Percentiles rank a stretch among this genome's conserved stretches.
Conservation (phyloP, 345 rosid species). For the Dipteronia dyeriana region DNA sequence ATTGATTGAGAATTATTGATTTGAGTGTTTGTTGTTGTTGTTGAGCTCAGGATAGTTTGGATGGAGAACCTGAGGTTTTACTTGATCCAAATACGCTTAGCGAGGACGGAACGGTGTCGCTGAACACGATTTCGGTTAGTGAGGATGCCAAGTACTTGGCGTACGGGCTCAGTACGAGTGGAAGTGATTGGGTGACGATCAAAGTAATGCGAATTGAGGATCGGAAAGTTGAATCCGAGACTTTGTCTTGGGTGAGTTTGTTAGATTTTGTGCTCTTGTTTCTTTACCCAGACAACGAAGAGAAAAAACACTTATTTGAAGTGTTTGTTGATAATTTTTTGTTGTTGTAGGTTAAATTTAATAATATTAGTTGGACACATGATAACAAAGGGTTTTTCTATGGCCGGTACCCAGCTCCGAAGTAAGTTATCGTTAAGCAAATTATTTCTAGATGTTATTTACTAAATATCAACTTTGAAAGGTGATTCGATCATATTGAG, state of each 20-base stretch:
- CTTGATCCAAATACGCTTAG: slow-evolving; percentile 88
- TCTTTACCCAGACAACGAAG: not conserved
- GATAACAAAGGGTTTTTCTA: slow-evolving; percentile 89
- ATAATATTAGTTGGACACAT: slow-evolving; percentile 84
- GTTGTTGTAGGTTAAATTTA: slow-evolving; percentile 70
- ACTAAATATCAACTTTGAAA: not conserved
- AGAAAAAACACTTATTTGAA: not conserved
- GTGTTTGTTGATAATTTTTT: not conserved
- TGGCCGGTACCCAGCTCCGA: slow-evolving; percentile 82
- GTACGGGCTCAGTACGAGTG: slow-evolving; percentile 78
- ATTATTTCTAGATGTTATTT: slow-evolving; percentile 1
- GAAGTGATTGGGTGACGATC: slow-evolving; percentile 95
- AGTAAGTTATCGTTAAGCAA: slow-evolving; percentile 41
- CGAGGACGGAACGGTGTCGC: slow-evolving; percentile 82
- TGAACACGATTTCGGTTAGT: slow-evolving; percentile 53
- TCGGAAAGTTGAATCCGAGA: slow-evolving; percentile 65
- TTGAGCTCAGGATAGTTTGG: slow-evolving; percentile 62
- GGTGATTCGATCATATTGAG: not conserved
- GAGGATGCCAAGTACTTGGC: slow-evolving; percentile 80
- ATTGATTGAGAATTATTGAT: not conserved
- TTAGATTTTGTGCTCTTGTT: not conserved
- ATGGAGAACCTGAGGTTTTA: slow-evolving; percentile 70
- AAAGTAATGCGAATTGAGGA: slow-evolving; percentile 67
- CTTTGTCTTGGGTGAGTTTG: slow-evolving; percentile 74
- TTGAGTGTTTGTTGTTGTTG: not conserved